These are phyloP conservation scores for Bidens hawaiensis DNA, from an alignment of 140 eudicot genomes.

Conservation along the genomic window DNA sequence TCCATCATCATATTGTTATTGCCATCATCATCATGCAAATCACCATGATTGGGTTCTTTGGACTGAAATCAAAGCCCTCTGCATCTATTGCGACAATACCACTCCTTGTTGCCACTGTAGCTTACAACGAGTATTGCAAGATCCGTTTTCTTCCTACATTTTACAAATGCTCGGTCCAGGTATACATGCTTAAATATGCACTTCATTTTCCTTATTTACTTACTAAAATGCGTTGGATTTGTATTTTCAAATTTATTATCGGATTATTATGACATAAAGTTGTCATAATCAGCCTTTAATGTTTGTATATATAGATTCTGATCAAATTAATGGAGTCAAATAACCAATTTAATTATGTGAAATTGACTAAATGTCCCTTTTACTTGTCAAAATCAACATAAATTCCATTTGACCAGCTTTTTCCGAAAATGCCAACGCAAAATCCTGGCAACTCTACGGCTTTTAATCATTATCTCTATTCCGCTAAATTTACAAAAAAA, in stretches of 20 bases:
- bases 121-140: conserved; percentile 88
- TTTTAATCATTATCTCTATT: no score
- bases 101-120: conserved; percentile 49
- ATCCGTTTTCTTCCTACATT: conserved; percentile 87
- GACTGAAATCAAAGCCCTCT: conserved; percentile 80
- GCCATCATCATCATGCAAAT: conserved; percentile 83
- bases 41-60: conserved; percentile 92
- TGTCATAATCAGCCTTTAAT: background rate
- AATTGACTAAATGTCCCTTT: no score
- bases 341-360: no score
- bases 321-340: background rate
- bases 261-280: conserved; percentile 1
- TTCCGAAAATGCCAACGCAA: no score
- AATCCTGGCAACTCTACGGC: no score
- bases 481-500: no score
- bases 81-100: conserved; percentile 78
- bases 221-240: background rate
- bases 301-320: background rate
- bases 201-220: background rate
- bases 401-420: no score
- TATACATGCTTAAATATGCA: conserved; percentile 13
- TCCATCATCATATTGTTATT: conserved; percentile 71
- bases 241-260: background rate
- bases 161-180: conserved; percentile 57
- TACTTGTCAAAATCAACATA: background rate